Evolutionary conservation across 345 rosid species (phyloP).

Genomic region (Turritis glabra): DNA sequence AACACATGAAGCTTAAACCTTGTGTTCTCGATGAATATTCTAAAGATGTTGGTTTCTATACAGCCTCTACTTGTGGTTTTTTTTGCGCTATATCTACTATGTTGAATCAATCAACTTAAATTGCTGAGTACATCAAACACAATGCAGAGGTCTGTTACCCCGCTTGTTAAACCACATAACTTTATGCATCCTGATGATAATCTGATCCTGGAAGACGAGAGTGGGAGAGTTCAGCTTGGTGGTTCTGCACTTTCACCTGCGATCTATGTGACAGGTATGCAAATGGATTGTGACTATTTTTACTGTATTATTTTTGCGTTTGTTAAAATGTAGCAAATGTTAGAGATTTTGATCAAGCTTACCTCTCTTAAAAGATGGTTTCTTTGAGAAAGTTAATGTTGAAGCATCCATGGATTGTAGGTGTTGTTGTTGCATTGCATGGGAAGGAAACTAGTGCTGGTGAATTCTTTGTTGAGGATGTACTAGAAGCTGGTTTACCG

Average conservation of each 20-base stretch:
- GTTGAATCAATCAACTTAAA: neutral
- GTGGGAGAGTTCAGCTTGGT: slow-evolving; percentile 86
- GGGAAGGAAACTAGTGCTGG: slow-evolving; percentile 89
- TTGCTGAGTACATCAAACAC: slow-evolving; percentile 15
- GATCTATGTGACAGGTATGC: slow-evolving; percentile 74
- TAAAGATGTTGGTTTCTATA: slow-evolving; percentile 56
- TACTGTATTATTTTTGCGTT: neutral
- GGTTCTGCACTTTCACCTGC: slow-evolving; percentile 65
- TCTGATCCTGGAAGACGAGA: slow-evolving; percentile 89
- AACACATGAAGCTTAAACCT: slow-evolving; percentile 97
- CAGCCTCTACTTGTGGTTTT: neutral
- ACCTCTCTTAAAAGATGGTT: neutral
- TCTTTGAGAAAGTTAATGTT: slow-evolving; percentile 5
- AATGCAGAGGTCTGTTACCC: slow-evolving; percentile 73
- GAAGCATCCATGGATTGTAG: slow-evolving; percentile 41
- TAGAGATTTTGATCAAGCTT: neutral
- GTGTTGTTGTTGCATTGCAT: slow-evolving; percentile 78
- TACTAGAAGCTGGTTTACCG: slow-evolving; percentile 87
- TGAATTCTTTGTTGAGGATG: slow-evolving; percentile 76
- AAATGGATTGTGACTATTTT: slow-evolving; percentile 4
- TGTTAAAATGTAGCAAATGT: neutral
- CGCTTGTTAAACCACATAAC: slow-evolving; percentile 81
- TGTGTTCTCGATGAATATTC: slow-evolving; percentile 94
- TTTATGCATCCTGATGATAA: slow-evolving; percentile 82
- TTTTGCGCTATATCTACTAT: slow-evolving; percentile 18